A percentile compares a stretch with the other conserved stretches of the same genome.
Conservation (phyloP, 768 basidiomycete genomes). For the Austroboletus eburneus region DNA sequence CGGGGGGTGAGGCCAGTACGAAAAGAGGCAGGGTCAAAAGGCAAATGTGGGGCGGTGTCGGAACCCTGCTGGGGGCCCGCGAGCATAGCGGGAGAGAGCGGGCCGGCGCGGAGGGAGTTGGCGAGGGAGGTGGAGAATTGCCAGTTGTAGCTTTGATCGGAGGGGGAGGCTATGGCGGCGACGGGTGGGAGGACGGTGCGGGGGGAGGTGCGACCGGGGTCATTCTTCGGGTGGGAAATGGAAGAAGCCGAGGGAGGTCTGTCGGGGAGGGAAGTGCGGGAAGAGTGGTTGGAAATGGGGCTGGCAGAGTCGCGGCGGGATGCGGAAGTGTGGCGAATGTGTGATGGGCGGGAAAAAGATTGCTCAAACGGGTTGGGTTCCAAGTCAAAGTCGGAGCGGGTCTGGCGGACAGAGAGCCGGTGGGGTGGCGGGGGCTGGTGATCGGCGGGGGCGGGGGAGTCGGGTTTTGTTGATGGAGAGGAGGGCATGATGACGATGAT, state of each 20-base stretch:
- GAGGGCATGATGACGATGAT: conserved; percentile 27
- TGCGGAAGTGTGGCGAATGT: conserved; percentile 42
- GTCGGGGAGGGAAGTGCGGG: conserved; percentile 34
- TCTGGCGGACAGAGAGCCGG: conserved; percentile 37
- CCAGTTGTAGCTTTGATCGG: conserved; percentile 52
- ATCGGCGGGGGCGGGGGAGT: conserved; percentile 28
- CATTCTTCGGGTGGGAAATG: conserved; percentile 28
- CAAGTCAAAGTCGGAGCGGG: conserved; percentile 63
- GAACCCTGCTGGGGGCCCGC: conserved; percentile 68
- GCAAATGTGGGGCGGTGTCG: conserved; percentile 33
- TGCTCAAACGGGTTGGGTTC: conserved; percentile 96
- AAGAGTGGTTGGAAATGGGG: conserved; percentile 32
- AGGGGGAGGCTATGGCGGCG: conserved; percentile 64
- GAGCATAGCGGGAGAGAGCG: conserved; percentile 95
- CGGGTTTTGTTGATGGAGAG: conserved; percentile 33
- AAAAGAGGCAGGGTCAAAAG: conserved; percentile 70
- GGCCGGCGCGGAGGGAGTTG: conserved; percentile 87
- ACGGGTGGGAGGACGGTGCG: conserved; percentile 81
- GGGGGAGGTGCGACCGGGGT: conserved; percentile 35
- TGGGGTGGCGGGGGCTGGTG: conserved; percentile 7
- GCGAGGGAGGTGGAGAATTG: conserved; percentile 55
- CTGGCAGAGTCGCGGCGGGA: conserved; percentile 32
- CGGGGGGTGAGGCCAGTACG: conserved; percentile 86
- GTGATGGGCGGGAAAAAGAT: conserved; percentile 71
- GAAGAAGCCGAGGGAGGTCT: conserved; percentile 33